Evolutionary conservation across 805 yeast genomes (phyloP).

Genomic region (Starmerella potacharoeniae): DNA sequence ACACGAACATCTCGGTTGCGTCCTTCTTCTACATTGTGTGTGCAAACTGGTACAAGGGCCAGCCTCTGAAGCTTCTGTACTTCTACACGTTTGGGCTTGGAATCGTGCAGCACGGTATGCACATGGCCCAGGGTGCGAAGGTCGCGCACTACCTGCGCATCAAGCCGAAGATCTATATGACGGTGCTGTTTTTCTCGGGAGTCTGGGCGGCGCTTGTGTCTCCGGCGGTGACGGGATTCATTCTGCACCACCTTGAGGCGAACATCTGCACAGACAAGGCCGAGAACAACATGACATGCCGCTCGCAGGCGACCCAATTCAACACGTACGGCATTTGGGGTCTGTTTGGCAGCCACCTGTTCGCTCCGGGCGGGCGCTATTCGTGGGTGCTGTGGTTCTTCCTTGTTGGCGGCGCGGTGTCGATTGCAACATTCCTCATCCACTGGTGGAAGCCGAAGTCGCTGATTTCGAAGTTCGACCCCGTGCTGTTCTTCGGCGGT

Average conservation of each 20-base stretch:
- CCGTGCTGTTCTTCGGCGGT: conserved; percentile 55
- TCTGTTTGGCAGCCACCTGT: conserved; percentile 41
- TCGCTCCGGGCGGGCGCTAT: conserved; percentile 55
- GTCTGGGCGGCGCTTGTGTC: conserved; percentile 33
- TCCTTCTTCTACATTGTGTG: conserved; percentile 51
- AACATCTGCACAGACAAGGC: conserved; percentile 41
- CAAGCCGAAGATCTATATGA: conserved; percentile 50
- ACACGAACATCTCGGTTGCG: conserved; percentile 46
- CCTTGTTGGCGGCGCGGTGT: conserved; percentile 43
- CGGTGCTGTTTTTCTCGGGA: conserved; percentile 39
- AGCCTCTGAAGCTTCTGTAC: conserved; percentile 53
- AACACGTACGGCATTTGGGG: conserved; percentile 58
- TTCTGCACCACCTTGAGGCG: conserved; percentile 28
- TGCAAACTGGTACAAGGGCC: conserved; percentile 23
- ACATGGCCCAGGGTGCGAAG: conserved; percentile 37
- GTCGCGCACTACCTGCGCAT: conserved; percentile 54
- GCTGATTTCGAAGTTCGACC: conserved; percentile 38
- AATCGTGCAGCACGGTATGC: conserved; percentile 44
- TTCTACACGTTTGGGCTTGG: conserved; percentile 44
- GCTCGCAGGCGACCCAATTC: conserved; percentile 31
- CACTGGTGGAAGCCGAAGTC: conserved; percentile 32
- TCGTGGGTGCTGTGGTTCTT: conserved; percentile 50
- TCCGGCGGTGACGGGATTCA: conserved; percentile 36
- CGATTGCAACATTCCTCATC: conserved; percentile 33
- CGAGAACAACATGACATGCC: conserved; percentile 54